Evolutionary conservation across 805 yeast species (phyloP), one percentile per base, ranked within the genome.

Genomic region (Candida boidinii): DNA sequence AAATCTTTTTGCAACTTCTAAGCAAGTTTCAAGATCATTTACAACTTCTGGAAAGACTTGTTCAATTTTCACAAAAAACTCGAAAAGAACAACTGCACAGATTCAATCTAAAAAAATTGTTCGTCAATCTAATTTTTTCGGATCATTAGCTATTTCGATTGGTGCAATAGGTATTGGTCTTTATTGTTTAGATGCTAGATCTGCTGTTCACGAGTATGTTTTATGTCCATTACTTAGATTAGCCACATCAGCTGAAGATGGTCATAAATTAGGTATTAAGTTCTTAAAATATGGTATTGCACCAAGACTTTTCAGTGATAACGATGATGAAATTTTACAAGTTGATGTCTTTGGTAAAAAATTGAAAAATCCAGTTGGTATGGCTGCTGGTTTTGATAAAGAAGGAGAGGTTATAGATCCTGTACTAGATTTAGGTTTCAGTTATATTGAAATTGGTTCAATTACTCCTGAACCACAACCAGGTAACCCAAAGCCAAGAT

Each of bases 361-460:
- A 0, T 60, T 90, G 51, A 67, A 68, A 15, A 78, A 79, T 35
- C 96, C 97, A 17, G 64, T 90, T 31, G 96, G 96, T 11, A 68
- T 88, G 46, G 96, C 97, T 31, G 97, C 97, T 17, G 97, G 97
- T 10, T 70, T 90, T 42, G 97, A 90, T 57, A 90, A 90, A 60
- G 79, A 88, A 49, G 97, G 85, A 33, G 94, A 86, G 50, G 95
- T 85, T 15, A 75, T 90, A 44, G 96, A 90, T 46, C 62, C 87
- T 0, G 65, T 90, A 38, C 78, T 79, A 45, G 68, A 77, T 41
- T 52, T 71, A 35, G 97, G 97, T 2, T 88, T 88, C 48, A 76
- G 90, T 12, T 85, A 85, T 54, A 92, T 86, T 42, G 97, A 90
- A 58, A 72, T 90, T 38, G 97, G 97, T 2, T 83, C 95, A 3